Percentiles rank a stretch among this genome's conserved stretches.
Evolutionary conservation across 1,284 basidiomycete genomes (phyloP).

Genomic region (Termitomyces sp.): DNA sequence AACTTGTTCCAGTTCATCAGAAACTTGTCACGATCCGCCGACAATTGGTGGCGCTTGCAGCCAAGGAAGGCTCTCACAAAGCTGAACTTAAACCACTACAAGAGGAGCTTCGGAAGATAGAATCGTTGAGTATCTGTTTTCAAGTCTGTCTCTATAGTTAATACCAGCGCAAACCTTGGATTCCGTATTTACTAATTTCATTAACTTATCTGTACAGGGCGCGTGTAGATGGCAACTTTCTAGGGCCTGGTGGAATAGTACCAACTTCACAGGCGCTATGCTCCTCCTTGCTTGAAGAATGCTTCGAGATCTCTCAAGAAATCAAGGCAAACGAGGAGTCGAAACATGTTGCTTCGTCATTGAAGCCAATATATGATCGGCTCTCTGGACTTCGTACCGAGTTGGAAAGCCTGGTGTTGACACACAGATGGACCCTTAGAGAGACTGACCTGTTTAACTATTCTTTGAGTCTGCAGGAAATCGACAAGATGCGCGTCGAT

Average conservation of each 20-base stretch:
- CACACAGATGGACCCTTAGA: constrained; percentile 94
- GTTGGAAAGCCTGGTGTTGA: constrained; percentile 86
- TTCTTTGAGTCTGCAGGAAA: constrained; percentile 90
- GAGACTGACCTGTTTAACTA: constrained; percentile 98
- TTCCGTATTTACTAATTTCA: constrained; percentile 16
- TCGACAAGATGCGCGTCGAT: constrained; percentile 95
- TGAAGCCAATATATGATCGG: constrained; percentile 95
- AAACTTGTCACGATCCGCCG: constrained; percentile 85
- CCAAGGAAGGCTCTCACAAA: constrained; percentile 81
- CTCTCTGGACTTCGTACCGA: constrained; percentile 83
- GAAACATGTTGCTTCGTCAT: constrained; percentile 81
- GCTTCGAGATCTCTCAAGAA: constrained; percentile 95
- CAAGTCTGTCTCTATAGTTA: constrained; percentile 19
- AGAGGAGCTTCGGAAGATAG: constrained; percentile 93
- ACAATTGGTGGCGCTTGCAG: constrained; percentile 84
- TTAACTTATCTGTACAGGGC: constrained; percentile 44
- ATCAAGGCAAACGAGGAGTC: constrained; percentile 93
- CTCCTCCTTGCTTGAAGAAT: constrained; percentile 89
- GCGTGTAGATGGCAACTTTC: constrained; percentile 94
- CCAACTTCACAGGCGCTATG: constrained; percentile 89
- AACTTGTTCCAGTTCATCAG: constrained; percentile 88
- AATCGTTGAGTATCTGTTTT: constrained; percentile 70
- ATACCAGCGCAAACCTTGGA: constrained; percentile 14
- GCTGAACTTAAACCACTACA: constrained; percentile 86
- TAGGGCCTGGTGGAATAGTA: constrained; percentile 88